Conservation (phyloP, 176 grass and related monocot genomes). For the Miscanthus lutarioriparius region DNA sequence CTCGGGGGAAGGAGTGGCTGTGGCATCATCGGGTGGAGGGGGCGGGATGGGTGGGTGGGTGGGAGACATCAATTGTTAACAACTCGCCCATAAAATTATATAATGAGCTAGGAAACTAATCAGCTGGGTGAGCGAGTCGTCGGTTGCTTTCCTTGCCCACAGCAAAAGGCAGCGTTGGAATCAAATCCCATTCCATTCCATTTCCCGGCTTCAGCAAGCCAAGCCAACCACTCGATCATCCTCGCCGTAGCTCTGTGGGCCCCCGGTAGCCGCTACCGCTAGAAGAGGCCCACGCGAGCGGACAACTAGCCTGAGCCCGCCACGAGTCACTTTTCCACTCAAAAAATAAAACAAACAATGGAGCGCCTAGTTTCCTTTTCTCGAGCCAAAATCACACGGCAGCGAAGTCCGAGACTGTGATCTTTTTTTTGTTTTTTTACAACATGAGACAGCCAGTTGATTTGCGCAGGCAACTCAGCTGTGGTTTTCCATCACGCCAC, state of each 20-base stretch:
- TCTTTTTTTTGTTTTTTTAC: too few relatives aligned
- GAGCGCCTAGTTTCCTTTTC: neutral
- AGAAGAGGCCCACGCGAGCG: neutral
- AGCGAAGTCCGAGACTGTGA: neutral
- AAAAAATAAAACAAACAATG: too few relatives aligned
- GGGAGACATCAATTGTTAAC: too few relatives aligned
- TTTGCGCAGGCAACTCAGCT: neutral
- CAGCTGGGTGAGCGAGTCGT: neutral
- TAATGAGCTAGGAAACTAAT: neutral
- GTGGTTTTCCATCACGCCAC: neutral
- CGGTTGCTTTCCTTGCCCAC: neutral
- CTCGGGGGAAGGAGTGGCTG: too few relatives aligned
- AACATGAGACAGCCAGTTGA: too few relatives aligned
- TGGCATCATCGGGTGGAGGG: too few relatives aligned
- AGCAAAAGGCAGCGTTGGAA: neutral
- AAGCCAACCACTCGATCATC: neutral
- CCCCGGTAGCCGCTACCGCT: neutral
- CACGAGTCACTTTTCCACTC: too few relatives aligned
- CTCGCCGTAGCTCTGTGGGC: constrained; percentile 1
- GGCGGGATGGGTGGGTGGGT: too few relatives aligned
- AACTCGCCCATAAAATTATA: too few relatives aligned
- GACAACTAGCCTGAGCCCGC: neutral
- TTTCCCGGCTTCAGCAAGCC: neutral
- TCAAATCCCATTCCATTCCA: constrained; percentile 15
- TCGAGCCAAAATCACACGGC: neutral